Evolutionary conservation across 179 eudicot genomes (phyloP), one percentile per base, ranked within the genome.

Genomic region (Corrigiola litoralis): DNA sequence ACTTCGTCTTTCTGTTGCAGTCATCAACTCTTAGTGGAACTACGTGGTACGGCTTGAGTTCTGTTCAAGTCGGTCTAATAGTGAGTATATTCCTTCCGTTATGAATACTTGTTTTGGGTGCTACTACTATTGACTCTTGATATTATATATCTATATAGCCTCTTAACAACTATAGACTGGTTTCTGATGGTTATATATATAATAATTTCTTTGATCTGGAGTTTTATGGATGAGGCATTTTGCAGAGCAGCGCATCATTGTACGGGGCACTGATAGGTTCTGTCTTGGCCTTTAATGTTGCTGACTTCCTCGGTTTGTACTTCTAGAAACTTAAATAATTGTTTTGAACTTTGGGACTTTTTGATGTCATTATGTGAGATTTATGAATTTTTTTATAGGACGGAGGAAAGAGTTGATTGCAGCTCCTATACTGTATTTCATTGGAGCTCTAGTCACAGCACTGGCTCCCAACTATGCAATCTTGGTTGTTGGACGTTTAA

Each of bases 221-320:
- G 6, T 23, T 13, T 55, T 31, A 33, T n/a, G 14, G 16, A 41
- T 17, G 23, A 55, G 55, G 47, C 61, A 24, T 72, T 37, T 52
- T 71, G 66, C 89, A 90, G 99, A 88, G 89, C 67, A 94, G 99
- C 80, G 99, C 97, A 29, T 94, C 99, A 58, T 64, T 90, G 25
- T 94, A 90, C 74, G 99, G 99, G 64, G 99, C 99, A 54, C 79
- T 94, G 72, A 79, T 90, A 53, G 99, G 99, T 54, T 94, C 99
- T 29, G 44, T 71, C 52, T 47, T 90, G 81, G 97, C 97, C 63
- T 94, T 94, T 67, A 82, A 55, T 70, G 69, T 94, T 79, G 97
- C 97, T 32, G 99, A 90, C 71, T 85, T 84, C 53, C 72, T 89
- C 38, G 98, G 97, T 88, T 58, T 66, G 87, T 76, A 55, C 27